These are phyloP conservation scores for Stagonosporopsis rhizophila DNA, from an alignment of 2,329 filamentous ascomycete species.

Conservation along the genomic window DNA sequence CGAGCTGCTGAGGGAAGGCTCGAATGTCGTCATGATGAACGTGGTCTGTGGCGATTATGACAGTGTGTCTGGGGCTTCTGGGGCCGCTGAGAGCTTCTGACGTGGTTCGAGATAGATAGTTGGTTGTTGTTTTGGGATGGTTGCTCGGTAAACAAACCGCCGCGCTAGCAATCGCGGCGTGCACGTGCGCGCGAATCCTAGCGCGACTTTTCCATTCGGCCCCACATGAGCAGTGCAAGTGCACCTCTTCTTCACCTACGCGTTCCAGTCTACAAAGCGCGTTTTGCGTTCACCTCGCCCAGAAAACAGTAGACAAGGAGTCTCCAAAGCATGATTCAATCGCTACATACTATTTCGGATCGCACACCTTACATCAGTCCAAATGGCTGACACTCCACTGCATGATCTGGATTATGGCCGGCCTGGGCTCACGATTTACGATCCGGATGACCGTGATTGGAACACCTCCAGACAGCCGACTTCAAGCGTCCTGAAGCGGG, in stretches of 20 bases:
- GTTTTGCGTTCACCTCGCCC: slow-evolving; percentile 3
- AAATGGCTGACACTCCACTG: slow-evolving; percentile 63
- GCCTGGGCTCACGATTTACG: slow-evolving; percentile 59
- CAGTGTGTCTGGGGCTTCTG: neutral
- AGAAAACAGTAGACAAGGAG: neutral
- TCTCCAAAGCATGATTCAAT: slow-evolving; percentile 35
- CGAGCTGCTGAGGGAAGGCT: slow-evolving; percentile 72
- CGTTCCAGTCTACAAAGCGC: neutral
- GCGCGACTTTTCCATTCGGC: slow-evolving; percentile 27
- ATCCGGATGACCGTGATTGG: slow-evolving; percentile 57
- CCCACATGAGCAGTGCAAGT: slow-evolving; percentile 10
- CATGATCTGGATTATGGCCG: slow-evolving; percentile 62
- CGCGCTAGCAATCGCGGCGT: slow-evolving; percentile 27
- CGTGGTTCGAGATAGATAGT: slow-evolving; percentile 26
- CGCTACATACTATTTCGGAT: slow-evolving; percentile 12
- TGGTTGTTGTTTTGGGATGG: slow-evolving; percentile 31
- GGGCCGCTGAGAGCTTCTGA: slow-evolving; percentile 16
- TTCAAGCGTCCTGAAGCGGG: slow-evolving; percentile 30
- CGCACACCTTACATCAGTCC: slow-evolving; percentile 49
- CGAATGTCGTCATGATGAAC: slow-evolving; percentile 67
- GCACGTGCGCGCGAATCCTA: slow-evolving; percentile 37
- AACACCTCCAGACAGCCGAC: slow-evolving; percentile 52
- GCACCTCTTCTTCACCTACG: slow-evolving; percentile 12
- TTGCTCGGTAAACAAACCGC: slow-evolving; percentile 42
- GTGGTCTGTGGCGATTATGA: slow-evolving; percentile 17